Percentiles rank a stretch among this genome's conserved stretches.
These are phyloP conservation scores for Scenedesmus sp. DNA, from an alignment of 163 green algal genomes.

Conservation along the genomic window DNA sequence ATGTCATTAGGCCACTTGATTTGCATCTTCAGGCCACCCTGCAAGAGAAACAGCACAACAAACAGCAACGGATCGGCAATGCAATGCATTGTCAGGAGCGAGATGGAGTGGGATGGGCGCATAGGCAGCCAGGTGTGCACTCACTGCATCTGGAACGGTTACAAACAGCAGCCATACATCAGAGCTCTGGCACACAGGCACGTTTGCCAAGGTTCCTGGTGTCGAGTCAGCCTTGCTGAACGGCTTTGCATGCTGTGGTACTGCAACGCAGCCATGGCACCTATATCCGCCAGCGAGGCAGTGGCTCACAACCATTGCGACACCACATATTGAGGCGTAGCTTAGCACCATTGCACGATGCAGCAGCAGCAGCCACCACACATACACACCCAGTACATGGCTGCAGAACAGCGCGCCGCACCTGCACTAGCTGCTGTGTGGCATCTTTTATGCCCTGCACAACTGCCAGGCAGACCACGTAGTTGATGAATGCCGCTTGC, in stretches of 20 bases:
- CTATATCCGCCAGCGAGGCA: too few relatives aligned
- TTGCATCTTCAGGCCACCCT: conserved; percentile 65
- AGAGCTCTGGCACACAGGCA: too few relatives aligned
- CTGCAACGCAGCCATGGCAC: too few relatives aligned
- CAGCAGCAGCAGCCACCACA: background rate
- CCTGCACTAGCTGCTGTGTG: conserved; percentile 40
- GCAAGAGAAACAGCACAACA: too few relatives aligned
- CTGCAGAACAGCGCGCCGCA: background rate
- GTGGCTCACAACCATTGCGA: background rate
- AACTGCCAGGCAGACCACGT: conserved; percentile 92
- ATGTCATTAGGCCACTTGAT: conserved; percentile 99
- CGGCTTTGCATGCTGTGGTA: too few relatives aligned
- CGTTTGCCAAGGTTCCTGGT: too few relatives aligned
- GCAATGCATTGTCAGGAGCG: background rate
- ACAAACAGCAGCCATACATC: background rate
- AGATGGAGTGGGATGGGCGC: too few relatives aligned
- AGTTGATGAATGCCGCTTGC: conserved; percentile 95
- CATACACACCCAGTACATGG: too few relatives aligned
- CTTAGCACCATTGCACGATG: background rate
- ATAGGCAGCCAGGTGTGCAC: background rate
- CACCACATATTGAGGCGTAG: background rate
- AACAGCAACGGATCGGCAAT: background rate
- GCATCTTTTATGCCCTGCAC: conserved; percentile 81
- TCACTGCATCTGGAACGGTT: background rate
- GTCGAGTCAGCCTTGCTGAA: too few relatives aligned